phyloP scores from a whole-genome alignment of 2,329 filamentous ascomycete genomes.

The Fusarium verticillioides region DNA sequence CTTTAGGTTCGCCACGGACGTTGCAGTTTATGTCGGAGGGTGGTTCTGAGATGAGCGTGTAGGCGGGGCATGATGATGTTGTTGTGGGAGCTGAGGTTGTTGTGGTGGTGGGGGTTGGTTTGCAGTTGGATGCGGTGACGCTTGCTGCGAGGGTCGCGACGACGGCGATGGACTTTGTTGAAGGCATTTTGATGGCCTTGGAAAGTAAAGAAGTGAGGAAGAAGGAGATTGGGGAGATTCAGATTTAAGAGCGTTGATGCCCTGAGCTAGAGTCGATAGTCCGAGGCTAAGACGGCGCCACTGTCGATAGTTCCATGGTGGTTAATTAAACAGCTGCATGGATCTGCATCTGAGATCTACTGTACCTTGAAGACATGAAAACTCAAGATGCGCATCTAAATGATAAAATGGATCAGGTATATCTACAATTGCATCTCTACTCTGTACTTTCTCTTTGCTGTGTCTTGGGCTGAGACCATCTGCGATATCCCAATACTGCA shows the following conservation, averaged over 20 bases:
- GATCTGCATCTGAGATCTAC: not conserved
- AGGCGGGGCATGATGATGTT: not conserved
- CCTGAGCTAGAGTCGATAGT: not conserved
- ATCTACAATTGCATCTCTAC: too few species aligned
- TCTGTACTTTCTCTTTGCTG: not conserved
- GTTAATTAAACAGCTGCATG: not conserved
- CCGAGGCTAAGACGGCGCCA: not conserved
- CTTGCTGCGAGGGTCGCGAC: slow-evolving; percentile 17
- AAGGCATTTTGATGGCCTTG: not conserved
- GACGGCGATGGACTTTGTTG: slow-evolving; percentile 12
- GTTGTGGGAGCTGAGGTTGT: not conserved
- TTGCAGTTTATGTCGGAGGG: not conserved
- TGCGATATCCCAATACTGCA: not conserved
- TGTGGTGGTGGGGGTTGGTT: not conserved
- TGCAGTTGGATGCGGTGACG: not conserved
- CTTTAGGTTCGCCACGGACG: not conserved
- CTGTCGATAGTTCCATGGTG: not conserved
- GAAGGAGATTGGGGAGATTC: not conserved
- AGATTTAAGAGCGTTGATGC: not conserved
- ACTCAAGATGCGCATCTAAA: not conserved
- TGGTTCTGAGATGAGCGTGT: not conserved
- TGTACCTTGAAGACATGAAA: fast-evolving
- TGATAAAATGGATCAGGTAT: fast-evolving
- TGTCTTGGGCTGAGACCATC: not conserved
- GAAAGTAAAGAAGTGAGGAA: not conserved